Conservation (phyloP, 1,284 basidiomycete genomes). For the Trichosporon faecale region DNA sequence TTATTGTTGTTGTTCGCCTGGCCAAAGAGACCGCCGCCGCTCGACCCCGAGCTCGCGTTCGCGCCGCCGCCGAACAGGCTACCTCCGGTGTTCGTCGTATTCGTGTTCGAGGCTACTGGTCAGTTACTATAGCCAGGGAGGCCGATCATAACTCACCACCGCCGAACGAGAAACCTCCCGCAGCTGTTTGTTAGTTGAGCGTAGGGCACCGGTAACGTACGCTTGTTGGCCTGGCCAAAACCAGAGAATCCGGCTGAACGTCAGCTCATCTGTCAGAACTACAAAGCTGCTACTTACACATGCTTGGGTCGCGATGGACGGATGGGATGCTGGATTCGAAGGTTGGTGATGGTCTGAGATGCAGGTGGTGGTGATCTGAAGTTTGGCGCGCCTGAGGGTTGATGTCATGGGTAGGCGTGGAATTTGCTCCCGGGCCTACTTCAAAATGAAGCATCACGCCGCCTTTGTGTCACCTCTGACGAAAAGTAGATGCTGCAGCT, state of each 20-base stretch:
- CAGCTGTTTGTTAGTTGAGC: slow-evolving; percentile 14
- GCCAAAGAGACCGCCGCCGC: background rate
- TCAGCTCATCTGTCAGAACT: slow-evolving; percentile 8
- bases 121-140: background rate
- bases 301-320: slow-evolving; percentile 2
- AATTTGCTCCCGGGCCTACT: slow-evolving; percentile 5
- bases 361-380: background rate
- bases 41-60: background rate
- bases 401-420: slow-evolving; percentile 3
- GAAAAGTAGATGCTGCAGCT: background rate
- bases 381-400: slow-evolving; percentile 7
- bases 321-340: background rate
- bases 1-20: background rate
- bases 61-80: slow-evolving; percentile 19
- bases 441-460: slow-evolving; percentile 4
- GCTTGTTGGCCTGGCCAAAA: slow-evolving; percentile 40
- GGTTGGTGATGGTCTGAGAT: background rate
- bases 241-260: slow-evolving; percentile 38
- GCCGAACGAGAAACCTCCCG: slow-evolving; percentile 24
- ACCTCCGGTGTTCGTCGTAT: slow-evolving; percentile 15
- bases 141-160: slow-evolving; percentile 12
- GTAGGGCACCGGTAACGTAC: background rate
- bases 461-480: background rate
- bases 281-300: slow-evolving; percentile 10
- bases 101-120: slow-evolving; percentile 13